Evolutionary conservation across 192 early-diverging fungal genomes (phyloP).

Genomic region (Spizellomyces sp.): DNA sequence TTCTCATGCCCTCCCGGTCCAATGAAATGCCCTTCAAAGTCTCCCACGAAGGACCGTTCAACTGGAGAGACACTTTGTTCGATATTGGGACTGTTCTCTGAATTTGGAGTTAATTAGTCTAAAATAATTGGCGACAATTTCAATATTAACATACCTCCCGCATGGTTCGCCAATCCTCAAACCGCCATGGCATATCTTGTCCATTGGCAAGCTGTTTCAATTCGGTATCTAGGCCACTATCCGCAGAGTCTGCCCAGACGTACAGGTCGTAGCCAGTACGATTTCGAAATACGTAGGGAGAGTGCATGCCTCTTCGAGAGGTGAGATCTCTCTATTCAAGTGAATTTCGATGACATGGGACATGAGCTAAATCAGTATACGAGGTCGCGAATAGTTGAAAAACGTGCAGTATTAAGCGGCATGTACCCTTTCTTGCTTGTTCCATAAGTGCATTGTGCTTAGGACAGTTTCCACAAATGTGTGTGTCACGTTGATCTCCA

Average conservation of each 20-base stretch:
- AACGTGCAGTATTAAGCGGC: background rate
- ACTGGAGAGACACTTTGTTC: slow-evolving; percentile 83
- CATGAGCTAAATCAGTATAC: background rate
- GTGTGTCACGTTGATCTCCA: slow-evolving; percentile 89
- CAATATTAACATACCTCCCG: slow-evolving; percentile 67
- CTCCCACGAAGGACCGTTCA: slow-evolving; percentile 88
- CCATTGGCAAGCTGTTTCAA: slow-evolving; percentile 73
- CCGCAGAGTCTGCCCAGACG: slow-evolving; percentile 74
- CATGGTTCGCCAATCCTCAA: slow-evolving; percentile 93
- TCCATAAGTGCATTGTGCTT: slow-evolving; percentile 33
- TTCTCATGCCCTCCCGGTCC: slow-evolving; percentile 82
- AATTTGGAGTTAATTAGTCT: background rate
- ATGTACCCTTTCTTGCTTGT: slow-evolving; percentile 23
- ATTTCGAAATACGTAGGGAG: slow-evolving; percentile 87
- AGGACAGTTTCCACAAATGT: slow-evolving; percentile 56
- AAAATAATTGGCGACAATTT: background rate
- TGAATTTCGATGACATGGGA: no score
- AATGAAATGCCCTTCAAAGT: slow-evolving; percentile 86
- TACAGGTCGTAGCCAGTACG: slow-evolving; percentile 87
- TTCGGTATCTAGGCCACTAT: slow-evolving; percentile 60
- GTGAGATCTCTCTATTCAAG: slow-evolving; percentile 14
- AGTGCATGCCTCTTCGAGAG: slow-evolving; percentile 40
- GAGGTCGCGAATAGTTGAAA: background rate
- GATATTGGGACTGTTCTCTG: slow-evolving; percentile 51
- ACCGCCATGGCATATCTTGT: slow-evolving; percentile 86